Evolutionary conservation across 495 filamentous ascomycete genomes (phyloP), one percentile per base, ranked within the genome.

Genomic region (Aspergillus diversus): DNA sequence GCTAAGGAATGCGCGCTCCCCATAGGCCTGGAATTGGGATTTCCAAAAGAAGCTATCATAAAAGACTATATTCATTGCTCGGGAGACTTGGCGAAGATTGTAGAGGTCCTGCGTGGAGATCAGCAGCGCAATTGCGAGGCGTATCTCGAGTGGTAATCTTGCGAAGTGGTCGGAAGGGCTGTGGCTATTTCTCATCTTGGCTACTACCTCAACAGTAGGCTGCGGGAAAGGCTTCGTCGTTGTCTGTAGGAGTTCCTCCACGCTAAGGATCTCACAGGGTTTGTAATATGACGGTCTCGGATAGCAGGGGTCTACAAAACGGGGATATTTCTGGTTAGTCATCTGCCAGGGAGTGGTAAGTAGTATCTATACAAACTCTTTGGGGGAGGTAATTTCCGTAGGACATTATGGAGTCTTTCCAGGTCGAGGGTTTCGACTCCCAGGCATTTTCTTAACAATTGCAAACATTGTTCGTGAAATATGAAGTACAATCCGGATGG

Each of bases 391-490:
- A 50, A 9, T 31, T 27, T 33, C 31, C 56, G 48, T 13, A 59
- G 32, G 15, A 59, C 16, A 34, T 59, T 43, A 31, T 49, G 35
- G 42, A 59, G 21, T 7, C 32, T 48, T n/a, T 59, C 31, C 5
- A 49, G 33, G 7, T 34, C 15, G 5, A 33, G 4, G 7, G 17
- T 21, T 4, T 49, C 56, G 1, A 12, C 15, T 31, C 46, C 43
- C 27, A 59, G 49, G 34, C 46, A 59, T 33, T 21, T 12, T 6
- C 13, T 6, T 15, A 48, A 11, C 4, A n/a, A 27, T 43, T 59
- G 42, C 56, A 42, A 59, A 31, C 56, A 59, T 12, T n/a, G n/a
- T 15, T 59, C 56, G 15, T 59, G 56, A 5, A 59, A 59, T n/a
- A 59, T 35, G 17, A 59, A 59, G 33, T 57, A 57, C 33, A 32